Base-by-base conservation (phyloP, 208 protist genomes). In the Trypanosoma scelopori region DNA sequence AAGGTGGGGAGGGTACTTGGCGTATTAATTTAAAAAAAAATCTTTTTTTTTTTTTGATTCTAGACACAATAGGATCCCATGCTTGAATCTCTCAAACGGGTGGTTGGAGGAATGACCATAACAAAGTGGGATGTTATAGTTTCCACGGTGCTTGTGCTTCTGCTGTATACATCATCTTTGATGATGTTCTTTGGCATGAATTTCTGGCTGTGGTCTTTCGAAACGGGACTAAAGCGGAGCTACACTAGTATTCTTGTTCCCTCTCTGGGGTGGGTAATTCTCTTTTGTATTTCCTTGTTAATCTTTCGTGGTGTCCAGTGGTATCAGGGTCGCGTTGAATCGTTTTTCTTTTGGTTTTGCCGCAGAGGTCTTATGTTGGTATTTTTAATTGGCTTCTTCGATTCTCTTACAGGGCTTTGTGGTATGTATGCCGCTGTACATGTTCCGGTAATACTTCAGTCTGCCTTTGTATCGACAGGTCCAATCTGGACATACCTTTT, bases 121-220 rank as follows among this genome's bases (percentile, higher is more conserved):
- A 74, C 50, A 3, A 66, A 65, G 53, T 0, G 55, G 18, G 50
- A 65, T 6, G 55, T 51, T 7, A 13, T 56, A 30, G 56, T 53
- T 39, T 57, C 65, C 23, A 41, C 55, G 28, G 37, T 64, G 20
- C 62, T 81, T 22, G 51, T 73, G 39, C 23, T 78, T 47, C 32
- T 63, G 11, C 43, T 82, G 1, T 82, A 74, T 53, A 43, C 61
- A n/a, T 70, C 66, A 27, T 74, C 76, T 25, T 51, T 69, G 16
- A 82, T 82, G 76, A 76, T 78, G 57, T 78, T 78, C 62, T 76
- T 78, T 53, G 71, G 76, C 15, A 74, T 73, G 66, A 82, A 82
- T 65, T 82, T 82, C 68, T 82, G 70, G 66, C 30, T 82, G 15
- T 82, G 71, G 76, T 82, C 76, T 23, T 82, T 82, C 55, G n/a